Conservation (phyloP, 768 basidiomycete species). For the Calocera viscosa region DNA sequence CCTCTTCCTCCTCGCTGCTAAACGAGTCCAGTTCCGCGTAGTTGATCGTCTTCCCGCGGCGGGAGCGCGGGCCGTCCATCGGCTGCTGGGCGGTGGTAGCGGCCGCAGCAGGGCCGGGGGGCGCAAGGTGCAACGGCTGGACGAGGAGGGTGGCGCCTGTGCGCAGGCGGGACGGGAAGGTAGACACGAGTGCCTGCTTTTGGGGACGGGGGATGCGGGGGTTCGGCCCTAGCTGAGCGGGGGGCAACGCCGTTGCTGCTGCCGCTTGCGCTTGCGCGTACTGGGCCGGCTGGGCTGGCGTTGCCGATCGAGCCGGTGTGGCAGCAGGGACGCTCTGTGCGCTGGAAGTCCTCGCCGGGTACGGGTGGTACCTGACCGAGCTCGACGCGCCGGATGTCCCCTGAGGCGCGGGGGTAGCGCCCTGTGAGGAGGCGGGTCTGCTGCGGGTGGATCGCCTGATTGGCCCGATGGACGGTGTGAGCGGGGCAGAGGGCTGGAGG, state of each 20-base stretch:
- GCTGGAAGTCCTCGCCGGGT: neutral
- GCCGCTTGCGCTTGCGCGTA: neutral
- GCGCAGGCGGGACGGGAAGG: conserved; percentile 79
- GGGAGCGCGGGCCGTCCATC: conserved; percentile 29
- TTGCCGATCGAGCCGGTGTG: neutral
- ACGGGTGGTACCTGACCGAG: neutral
- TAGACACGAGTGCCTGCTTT: conserved; percentile 60
- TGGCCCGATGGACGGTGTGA: neutral
- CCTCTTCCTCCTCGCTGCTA: conserved; percentile 44
- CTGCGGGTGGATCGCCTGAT: neutral
- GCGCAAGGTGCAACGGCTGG: conserved; percentile 57
- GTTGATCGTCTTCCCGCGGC: conserved; percentile 63
- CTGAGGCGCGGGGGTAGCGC: neutral
- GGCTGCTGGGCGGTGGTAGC: conserved; percentile 22
- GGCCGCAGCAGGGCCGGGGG: conserved; percentile 23
- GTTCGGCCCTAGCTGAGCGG: neutral
- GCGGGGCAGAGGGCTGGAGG: neutral
- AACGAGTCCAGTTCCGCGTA: conserved; percentile 71
- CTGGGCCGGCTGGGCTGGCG: neutral
- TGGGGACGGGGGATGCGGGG: neutral
- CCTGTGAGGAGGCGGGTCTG: neutral
- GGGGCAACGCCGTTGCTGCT: neutral
- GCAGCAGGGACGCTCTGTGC: neutral
- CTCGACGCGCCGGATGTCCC: neutral
- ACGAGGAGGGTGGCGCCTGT: conserved; percentile 83